Conservation (phyloP, 257 asterid genomes). For the Petrea volubilis region DNA sequence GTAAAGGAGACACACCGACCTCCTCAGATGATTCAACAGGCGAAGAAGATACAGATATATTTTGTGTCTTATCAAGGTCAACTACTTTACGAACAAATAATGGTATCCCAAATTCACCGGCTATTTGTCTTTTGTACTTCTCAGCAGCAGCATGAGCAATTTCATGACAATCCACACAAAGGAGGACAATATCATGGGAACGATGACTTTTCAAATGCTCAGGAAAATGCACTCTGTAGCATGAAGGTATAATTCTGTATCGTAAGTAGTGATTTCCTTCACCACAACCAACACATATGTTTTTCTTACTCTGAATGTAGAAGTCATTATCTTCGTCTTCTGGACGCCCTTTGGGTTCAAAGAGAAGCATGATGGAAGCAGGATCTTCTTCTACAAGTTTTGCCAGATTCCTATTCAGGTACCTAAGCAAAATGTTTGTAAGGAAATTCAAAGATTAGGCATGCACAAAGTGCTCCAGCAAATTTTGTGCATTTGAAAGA, state of each 20-base stretch:
- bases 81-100: conserved; percentile 65
- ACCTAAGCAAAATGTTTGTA: conserved; percentile 48
- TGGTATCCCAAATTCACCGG: conserved; percentile 79
- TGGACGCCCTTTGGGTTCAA: conserved; percentile 99
- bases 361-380: conserved; percentile 81
- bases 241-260: conserved; percentile 92
- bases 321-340: conserved; percentile 96
- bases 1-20: conserved; percentile 78
- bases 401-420: conserved; percentile 76
- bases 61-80: conserved; percentile 50
- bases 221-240: conserved; percentile 96
- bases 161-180: conserved; percentile 98
- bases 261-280: conserved; percentile 95
- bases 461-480: conserved; percentile 13
- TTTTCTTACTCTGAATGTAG: conserved; percentile 93
- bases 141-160: conserved; percentile 95
- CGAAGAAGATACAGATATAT: conserved; percentile 33
- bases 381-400: conserved; percentile 81
- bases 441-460: neutral
- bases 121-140: conserved; percentile 74
- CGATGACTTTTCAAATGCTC: conserved; percentile 98
- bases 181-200: conserved; percentile 94
- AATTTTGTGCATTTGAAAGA: neutral
- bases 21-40: conserved; percentile 45
- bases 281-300: conserved; percentile 96